A percentile compares a stretch with the other conserved stretches of the same genome.
Conservation (phyloP, 352 stramenopile species). For the Globisporangium carolinianum region DNA sequence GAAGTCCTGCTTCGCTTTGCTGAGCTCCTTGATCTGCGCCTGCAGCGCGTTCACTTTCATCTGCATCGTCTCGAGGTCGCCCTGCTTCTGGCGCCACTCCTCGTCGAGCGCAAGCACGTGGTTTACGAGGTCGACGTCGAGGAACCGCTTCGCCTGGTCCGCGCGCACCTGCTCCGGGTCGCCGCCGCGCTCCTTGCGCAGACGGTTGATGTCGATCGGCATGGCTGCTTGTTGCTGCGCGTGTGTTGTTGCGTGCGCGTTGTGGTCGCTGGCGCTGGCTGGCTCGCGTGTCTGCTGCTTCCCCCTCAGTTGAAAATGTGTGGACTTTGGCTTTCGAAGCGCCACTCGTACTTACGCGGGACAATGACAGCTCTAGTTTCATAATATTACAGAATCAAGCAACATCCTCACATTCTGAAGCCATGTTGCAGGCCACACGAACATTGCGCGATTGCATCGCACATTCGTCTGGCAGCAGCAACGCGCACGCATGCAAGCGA, state of each 20-base stretch:
- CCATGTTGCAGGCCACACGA: too few relatives aligned
- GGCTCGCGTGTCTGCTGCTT: background rate
- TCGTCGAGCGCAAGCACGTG: constrained; percentile 93
- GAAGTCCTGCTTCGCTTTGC: constrained; percentile 86
- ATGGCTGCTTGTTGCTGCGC: constrained; percentile 43
- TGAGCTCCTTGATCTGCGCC: constrained; percentile 83
- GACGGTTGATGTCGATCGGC: constrained; percentile 98
- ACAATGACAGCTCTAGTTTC: too few relatives aligned
- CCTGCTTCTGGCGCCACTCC: constrained; percentile 82
- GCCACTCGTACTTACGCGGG: too few relatives aligned
- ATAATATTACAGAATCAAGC: too few relatives aligned
- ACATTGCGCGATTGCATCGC: too few relatives aligned
- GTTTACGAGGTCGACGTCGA: constrained; percentile 92
- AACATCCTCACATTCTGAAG: too few relatives aligned
- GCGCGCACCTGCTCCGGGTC: constrained; percentile 92
- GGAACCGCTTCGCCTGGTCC: constrained; percentile 93
- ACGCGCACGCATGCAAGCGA: too few relatives aligned
- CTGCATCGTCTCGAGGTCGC: constrained; percentile 76
- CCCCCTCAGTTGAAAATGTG: background rate
- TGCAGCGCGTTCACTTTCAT: constrained; percentile 86
- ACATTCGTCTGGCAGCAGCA: too few relatives aligned
- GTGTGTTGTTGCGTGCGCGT: constrained; percentile 9
- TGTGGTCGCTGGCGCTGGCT: constrained; percentile 1
- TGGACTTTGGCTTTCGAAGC: too few relatives aligned
- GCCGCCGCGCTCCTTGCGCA: constrained; percentile 93